These are phyloP conservation scores for Ceratocystis ficicola DNA, from an alignment of 2,329 filamentous ascomycete species.

Conservation along the genomic window DNA sequence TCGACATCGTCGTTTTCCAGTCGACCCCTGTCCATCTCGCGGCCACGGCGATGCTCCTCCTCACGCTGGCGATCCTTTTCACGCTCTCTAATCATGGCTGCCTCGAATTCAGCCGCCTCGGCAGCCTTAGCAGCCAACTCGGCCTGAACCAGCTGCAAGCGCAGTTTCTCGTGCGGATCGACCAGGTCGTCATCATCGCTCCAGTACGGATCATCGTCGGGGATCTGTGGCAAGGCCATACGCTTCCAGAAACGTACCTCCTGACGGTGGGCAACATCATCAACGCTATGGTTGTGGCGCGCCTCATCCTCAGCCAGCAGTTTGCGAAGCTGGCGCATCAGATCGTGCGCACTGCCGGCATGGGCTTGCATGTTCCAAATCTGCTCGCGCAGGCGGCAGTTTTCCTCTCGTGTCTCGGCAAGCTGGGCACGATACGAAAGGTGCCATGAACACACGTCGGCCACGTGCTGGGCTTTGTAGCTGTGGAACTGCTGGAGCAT, in stretches of 20 bases:
- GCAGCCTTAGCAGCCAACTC: slow-evolving; percentile 29
- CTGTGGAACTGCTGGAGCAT: slow-evolving; percentile 54
- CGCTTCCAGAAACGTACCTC: slow-evolving; percentile 56
- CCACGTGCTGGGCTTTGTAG: slow-evolving; percentile 51
- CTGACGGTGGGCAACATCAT: slow-evolving; percentile 42
- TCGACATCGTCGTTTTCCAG: neutral
- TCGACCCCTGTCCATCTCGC: neutral
- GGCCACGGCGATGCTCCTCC: neutral
- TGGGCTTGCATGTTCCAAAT: slow-evolving; percentile 55
- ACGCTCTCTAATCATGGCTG: slow-evolving; percentile 28
- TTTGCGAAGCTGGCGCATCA: slow-evolving; percentile 44
- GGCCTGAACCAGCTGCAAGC: slow-evolving; percentile 34
- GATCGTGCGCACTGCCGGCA: slow-evolving; percentile 45
- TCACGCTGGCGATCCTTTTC: slow-evolving; percentile 1
- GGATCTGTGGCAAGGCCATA: slow-evolving; percentile 49
- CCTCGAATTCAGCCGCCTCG: slow-evolving; percentile 27
- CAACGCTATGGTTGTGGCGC: slow-evolving; percentile 42
- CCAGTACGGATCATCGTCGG: slow-evolving; percentile 49
- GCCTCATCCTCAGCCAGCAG: slow-evolving; percentile 45
- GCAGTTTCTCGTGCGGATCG: slow-evolving; percentile 47
- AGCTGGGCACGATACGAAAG: slow-evolving; percentile 53
- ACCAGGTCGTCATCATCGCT: slow-evolving; percentile 55
- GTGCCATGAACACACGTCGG: slow-evolving; percentile 52
- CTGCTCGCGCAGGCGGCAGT: slow-evolving; percentile 49
- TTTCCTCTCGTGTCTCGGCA: slow-evolving; percentile 52